Base-by-base conservation (phyloP, 257 asterid species). In the Plantago major region DNA sequence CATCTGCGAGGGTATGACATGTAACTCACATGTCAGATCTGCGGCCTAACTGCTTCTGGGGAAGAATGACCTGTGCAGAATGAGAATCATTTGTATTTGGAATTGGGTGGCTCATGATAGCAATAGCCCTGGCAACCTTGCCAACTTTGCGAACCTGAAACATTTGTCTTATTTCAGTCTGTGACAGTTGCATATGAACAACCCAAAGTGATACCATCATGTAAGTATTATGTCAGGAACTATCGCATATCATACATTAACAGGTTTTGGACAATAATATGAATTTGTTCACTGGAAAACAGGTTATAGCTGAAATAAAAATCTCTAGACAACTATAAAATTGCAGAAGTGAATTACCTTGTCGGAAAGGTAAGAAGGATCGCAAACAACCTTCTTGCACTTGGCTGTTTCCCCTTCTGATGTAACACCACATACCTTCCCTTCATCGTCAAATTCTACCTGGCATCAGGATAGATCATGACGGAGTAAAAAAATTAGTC, bases 331-430 rank as follows among this genome's bases (percentile, higher is more conserved):
- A 13, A 11, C 40, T 33, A 33, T 53, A 45, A 49, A 56, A 69
- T 33, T 55, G 47, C 42, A 30, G 33, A 52, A 38, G 33, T 54
- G 19, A 58, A 64, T 64, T 76, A 90, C 98, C 98, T 90, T 90
- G 79, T 66, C 73, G 71, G 88, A 33, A 74, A 90, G 84, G 83
- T 90, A 90, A 18, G 98, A 90, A 70, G 98, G 96, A 73, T 90
- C 98, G 6, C 98, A 90, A 22, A 90, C 98, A 73, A 90, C 92
- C 74, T 90, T 85, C 73, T 90, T 90, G 82, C 95, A 88, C 79
- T 74, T 84, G 19, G 98, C 98, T 60, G 98, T 90, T 80, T 90
- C 98, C 55, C 96, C 98, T 79, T 88, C 98, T 37, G 98, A 88
- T 17, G 96, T 84, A 64, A 90, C 98, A 48, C 98, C 98, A 64